These are phyloP conservation scores for thale cress (Arabidopsis thaliana) DNA, from an alignment of 345 rosid genomes.

Conservation along the genomic window DNA sequence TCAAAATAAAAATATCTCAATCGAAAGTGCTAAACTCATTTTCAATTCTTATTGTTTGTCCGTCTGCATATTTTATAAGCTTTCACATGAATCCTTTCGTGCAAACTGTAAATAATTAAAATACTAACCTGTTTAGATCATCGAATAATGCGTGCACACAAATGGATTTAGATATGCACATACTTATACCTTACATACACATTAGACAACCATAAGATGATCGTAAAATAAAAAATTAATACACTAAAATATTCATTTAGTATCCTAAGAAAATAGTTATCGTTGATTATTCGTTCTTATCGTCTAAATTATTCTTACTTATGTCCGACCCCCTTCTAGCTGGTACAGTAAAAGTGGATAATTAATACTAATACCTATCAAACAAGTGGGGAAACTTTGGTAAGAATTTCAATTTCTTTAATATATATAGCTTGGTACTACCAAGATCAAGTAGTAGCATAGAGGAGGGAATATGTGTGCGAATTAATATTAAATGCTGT, in stretches of 20 bases:
- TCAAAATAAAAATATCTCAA: too few species aligned
- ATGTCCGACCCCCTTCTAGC: neutral
- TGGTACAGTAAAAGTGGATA: constrained; percentile 18
- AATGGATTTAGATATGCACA: neutral
- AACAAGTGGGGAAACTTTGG: constrained; percentile 36
- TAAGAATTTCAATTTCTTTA: neutral
- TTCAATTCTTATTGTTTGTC: neutral
- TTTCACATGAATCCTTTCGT: neutral
- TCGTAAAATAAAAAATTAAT: neutral
- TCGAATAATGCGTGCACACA: neutral
- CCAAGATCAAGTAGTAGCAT: constrained; percentile 36
- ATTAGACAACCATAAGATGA: neutral
- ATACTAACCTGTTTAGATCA: neutral
- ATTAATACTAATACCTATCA: constrained; percentile 3
- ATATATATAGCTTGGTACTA: constrained; percentile 19
- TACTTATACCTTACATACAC: neutral
- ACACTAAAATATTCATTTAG: neutral
- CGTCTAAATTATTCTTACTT: constrained; percentile 9
- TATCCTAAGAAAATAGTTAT: neutral
- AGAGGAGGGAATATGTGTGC: constrained; percentile 36
- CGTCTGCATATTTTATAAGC: constrained; percentile 1
- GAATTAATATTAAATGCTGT: neutral
- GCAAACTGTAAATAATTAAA: neutral
- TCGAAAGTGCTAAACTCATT: neutral
- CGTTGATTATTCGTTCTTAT: constrained; percentile 24